phyloP scores from a whole-genome alignment of 225 moss, liverwort and hornwort species.

The Lunularia cruciata region DNA sequence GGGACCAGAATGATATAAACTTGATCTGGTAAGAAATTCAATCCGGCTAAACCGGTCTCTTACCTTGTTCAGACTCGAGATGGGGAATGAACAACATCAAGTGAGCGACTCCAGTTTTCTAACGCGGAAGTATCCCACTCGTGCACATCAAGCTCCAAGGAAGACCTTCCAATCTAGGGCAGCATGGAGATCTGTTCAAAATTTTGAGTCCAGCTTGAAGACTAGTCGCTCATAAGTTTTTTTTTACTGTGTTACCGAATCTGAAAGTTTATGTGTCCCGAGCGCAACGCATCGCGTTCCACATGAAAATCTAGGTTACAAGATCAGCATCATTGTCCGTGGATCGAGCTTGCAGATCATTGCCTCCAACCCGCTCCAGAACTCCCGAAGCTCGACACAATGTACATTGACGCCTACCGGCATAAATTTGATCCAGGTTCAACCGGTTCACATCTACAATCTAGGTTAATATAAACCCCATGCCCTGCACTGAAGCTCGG shows the following conservation, averaged over 20 bases:
- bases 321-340: neutral
- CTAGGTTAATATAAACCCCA: constrained; percentile 17
- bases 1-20: too few relatives aligned
- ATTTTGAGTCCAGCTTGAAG: neutral
- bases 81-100: too few relatives aligned
- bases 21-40: neutral
- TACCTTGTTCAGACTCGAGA: too few relatives aligned
- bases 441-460: constrained; percentile 2
- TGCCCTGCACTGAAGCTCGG: constrained; percentile 13
- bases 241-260: neutral
- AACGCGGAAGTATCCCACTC: too few relatives aligned
- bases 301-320: constrained; percentile 7
- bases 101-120: too few relatives aligned
- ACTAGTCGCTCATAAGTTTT: neutral
- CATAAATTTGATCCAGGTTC: neutral
- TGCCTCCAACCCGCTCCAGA: neutral
- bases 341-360: constrained; percentile 12
- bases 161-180: constrained; percentile 15
- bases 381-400: neutral
- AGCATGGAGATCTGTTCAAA: neutral
- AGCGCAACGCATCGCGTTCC: constrained; percentile 1
- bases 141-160: neutral
- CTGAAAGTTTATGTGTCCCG: neutral
- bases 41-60: constrained; percentile 5
- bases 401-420: neutral